These are phyloP conservation scores for carrot (Daucus carota) DNA, from an alignment of 129 eudicot genomes.

Conservation along the genomic window DNA sequence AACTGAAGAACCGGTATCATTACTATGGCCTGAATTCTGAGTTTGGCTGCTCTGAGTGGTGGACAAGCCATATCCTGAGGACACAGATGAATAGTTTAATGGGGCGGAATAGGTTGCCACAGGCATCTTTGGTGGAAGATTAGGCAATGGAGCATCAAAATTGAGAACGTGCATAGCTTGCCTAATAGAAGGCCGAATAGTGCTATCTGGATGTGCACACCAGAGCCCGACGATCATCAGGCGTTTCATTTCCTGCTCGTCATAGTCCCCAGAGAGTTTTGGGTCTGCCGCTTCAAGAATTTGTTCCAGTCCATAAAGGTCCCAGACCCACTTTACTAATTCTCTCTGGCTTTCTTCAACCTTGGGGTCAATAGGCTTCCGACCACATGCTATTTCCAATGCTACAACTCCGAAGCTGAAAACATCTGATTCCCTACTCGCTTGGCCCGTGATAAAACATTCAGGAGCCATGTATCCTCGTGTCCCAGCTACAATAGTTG, in stretches of 20 bases:
- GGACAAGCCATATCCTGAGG: neutral
- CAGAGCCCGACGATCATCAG: conserved; percentile 37
- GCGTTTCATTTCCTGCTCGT: conserved; percentile 15
- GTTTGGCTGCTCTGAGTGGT: conserved; percentile 5
- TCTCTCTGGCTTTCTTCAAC: conserved; percentile 6
- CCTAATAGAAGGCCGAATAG: conserved; percentile 26
- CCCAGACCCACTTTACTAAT: conserved; percentile 36
- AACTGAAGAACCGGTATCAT: conserved; percentile 13
- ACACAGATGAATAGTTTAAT: neutral
- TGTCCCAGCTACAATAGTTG: too few relatives aligned
- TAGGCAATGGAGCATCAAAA: conserved; percentile 21
- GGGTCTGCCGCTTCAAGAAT: conserved; percentile 34
- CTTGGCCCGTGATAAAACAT: too few relatives aligned
- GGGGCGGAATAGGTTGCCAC: conserved; percentile 17
- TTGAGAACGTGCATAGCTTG: conserved; percentile 25
- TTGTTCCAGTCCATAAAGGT: conserved; percentile 20
- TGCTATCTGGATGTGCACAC: conserved; percentile 35
- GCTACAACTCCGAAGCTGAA: too few relatives aligned
- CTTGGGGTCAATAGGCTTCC: conserved; percentile 14
- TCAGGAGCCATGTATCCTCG: too few relatives aligned
- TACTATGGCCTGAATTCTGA: neutral
- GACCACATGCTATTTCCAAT: too few relatives aligned
- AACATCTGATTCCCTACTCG: too few relatives aligned
- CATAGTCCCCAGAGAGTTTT: conserved; percentile 12
- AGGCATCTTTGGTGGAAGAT: conserved; percentile 31